A percentile compares a stretch with the other conserved stretches of the same genome.
These are phyloP conservation scores for Blastobotrys indianensis DNA, from an alignment of 1,139 yeast genomes.

Conservation along the genomic window DNA sequence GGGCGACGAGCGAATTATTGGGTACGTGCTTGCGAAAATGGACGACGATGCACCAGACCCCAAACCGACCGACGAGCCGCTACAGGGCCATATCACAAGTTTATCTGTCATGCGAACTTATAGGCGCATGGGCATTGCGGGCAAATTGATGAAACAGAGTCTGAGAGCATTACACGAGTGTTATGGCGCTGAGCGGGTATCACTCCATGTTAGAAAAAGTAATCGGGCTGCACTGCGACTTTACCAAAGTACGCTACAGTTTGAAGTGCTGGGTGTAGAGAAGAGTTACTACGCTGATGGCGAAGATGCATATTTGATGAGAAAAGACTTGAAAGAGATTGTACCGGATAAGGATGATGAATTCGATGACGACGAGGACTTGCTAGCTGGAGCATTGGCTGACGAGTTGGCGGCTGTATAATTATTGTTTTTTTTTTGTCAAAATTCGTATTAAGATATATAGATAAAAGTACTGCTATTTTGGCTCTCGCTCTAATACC, in stretches of 20 bases:
- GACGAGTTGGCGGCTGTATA: slow-evolving; percentile 8
- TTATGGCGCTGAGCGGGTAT: slow-evolving; percentile 76
- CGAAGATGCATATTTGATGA: slow-evolving; percentile 98
- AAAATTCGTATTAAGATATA: neutral
- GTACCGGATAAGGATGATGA: slow-evolving; percentile 18
- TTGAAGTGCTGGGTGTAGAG: slow-evolving; percentile 75
- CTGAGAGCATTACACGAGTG: slow-evolving; percentile 73
- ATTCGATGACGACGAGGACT: slow-evolving; percentile 29
- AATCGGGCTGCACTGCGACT: slow-evolving; percentile 92
- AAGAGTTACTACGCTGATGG: slow-evolving; percentile 91
- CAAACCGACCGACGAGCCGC: slow-evolving; percentile 61
- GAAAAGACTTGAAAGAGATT: slow-evolving; percentile 27
- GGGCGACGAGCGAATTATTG: slow-evolving; percentile 70
- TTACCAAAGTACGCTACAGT: slow-evolving; percentile 77
- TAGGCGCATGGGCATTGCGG: slow-evolving; percentile 93
- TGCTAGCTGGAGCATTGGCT: slow-evolving; percentile 22
- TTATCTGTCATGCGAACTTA: slow-evolving; percentile 93
- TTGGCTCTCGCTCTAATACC: slow-evolving; percentile 23
- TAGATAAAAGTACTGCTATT: neutral
- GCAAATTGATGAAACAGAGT: slow-evolving; percentile 88
- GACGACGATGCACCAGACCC: slow-evolving; percentile 50
- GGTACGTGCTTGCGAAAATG: slow-evolving; percentile 93
- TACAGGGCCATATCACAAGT: slow-evolving; percentile 93
- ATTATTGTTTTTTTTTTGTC: neutral
- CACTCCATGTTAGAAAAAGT: slow-evolving; percentile 88